Conservation (phyloP, 2,329 filamentous ascomycete genomes). For the Neofusicoccum sp. region DNA sequence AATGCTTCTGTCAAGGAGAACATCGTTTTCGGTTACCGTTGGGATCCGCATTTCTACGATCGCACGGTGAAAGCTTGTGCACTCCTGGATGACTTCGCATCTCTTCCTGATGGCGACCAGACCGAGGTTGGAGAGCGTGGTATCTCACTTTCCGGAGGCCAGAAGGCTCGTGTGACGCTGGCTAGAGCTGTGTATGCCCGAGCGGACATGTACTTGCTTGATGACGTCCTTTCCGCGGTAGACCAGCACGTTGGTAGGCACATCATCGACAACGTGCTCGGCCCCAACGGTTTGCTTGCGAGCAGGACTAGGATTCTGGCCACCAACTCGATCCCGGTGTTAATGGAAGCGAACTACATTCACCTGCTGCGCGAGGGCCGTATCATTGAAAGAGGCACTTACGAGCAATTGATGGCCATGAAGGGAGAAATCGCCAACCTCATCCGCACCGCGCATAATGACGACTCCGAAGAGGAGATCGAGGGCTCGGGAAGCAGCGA, state of each 20-base stretch:
- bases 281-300: slow-evolving; percentile 74
- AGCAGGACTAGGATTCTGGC: slow-evolving; percentile 90
- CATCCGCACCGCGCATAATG: slow-evolving; percentile 69
- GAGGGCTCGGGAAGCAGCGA: slow-evolving; percentile 61
- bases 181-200: slow-evolving; percentile 93
- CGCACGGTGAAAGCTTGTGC: slow-evolving; percentile 90
- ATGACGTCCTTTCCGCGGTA: slow-evolving; percentile 94
- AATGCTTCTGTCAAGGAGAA: slow-evolving; percentile 97
- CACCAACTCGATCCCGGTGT: slow-evolving; percentile 90
- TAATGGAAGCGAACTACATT: slow-evolving; percentile 87
- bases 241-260: slow-evolving; percentile 96
- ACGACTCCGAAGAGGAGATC: slow-evolving; percentile 43
- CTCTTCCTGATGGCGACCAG: slow-evolving; percentile 91
- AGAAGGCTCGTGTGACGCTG: slow-evolving; percentile 89
- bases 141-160: slow-evolving; percentile 91
- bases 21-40: slow-evolving; percentile 92
- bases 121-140: slow-evolving; percentile 96
- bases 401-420: slow-evolving; percentile 86
- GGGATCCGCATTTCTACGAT: slow-evolving; percentile 91
- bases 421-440: slow-evolving; percentile 86
- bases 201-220: slow-evolving; percentile 92
- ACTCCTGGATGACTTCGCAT: slow-evolving; percentile 83
- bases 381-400: slow-evolving; percentile 84
- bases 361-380: slow-evolving; percentile 78
- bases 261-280: slow-evolving; percentile 90